Base-by-base conservation (phyloP, 768 basidiomycete genomes). In the Coprinellus micaceus region DNA sequence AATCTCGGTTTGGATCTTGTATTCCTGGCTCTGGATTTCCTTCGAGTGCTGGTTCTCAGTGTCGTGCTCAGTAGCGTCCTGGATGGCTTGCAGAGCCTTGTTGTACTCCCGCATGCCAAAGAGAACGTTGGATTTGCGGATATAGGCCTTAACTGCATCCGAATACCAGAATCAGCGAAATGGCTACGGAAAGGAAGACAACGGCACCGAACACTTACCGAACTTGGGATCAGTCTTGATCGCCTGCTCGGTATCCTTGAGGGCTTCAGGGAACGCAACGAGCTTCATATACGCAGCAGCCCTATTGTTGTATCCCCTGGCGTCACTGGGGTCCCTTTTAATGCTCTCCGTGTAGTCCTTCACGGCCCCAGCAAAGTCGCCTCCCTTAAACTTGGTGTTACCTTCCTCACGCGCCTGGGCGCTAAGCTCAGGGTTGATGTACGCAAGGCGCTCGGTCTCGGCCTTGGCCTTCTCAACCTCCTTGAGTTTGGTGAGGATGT, bases 241-340 rank as follows among this genome's bases (percentile, higher is more conserved):
- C 24, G 97, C 94, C 69, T 90, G 85, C 54, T 99, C 84, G 37
- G 86, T 92, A 65, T 99, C 97, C 73, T 98, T 98, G 66, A 98
- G 80, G 1, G 95, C 97, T 70, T 99, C 97, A 11, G 94, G 90
- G 28, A 98, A 73, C 1, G 97, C 97, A 41, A 82, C 82, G 39
- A 99, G 84, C 76, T 98, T 98, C 74, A 89, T 92, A 75, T 97
- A 98, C 22, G 94, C 95, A 26, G 94, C 89, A n/a, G 97, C 94
- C 48, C 97, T 88, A 76, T 99, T 99, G 71, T 96, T 98, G 77
- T 98, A 99, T 9, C 91, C 94, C 61, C 88, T 81, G 13, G 96
- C 82, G 67, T 99, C 97, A 36, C 73, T 69, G 40, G 97, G 96
- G 65, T 92, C 87, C 49, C 97, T 88, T 76, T 98, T 98, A 80